Evolutionary conservation across 2,329 filamentous ascomycete genomes (phyloP), one percentile per base, ranked within the genome.

Genomic region (Diaporthe batatas): DNA sequence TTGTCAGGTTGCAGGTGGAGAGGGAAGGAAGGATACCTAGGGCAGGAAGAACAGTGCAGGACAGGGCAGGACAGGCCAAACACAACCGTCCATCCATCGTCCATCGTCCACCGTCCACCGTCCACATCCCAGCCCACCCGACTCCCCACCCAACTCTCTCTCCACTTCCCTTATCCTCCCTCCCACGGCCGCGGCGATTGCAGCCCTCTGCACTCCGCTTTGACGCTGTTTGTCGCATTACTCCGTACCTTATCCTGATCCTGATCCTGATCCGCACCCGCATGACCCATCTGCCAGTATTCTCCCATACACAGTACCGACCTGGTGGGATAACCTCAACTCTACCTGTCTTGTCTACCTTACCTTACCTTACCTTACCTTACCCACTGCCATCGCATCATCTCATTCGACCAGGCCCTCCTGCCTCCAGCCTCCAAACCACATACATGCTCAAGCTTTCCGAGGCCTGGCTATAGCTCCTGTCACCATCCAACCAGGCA

Each of bases 311-410:
- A 8, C 8, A 4, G 57, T 55, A 44, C 70, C 70, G 42, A 65
- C 57, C 36, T 49, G 39, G 58, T 47, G 70, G 70, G 67, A 71
- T 54, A 55, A 23, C 57, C 47, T 62, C 68, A 59, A 53, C 44
- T 49, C n/a, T 70, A 70, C 55, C 68, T 55, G 29, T 29, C 29
- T 42, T 55, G 29, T 29, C 29, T 42, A 70, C 44, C 55, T 53
- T 62, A 39, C 42, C 57, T 21, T 70, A 70, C 55, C 68, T 55
- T 62, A 70, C 55, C 68, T 55, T 42, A 70, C 44, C 55, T 53
- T 62, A 39, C 42, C 57, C 55, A 29, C 29, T 29, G 29, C 2
- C 29, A 70, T 44, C 57, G 21, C 42, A 53, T 51, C 42, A 16
- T 23, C 57, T 12, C 25, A 53, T 57, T 47, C 53, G 39, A 58